Evolutionary conservation across 371 early-diverging fungal genomes (phyloP), one percentile per base, ranked within the genome.

Genomic region (Mucor racemosus): DNA sequence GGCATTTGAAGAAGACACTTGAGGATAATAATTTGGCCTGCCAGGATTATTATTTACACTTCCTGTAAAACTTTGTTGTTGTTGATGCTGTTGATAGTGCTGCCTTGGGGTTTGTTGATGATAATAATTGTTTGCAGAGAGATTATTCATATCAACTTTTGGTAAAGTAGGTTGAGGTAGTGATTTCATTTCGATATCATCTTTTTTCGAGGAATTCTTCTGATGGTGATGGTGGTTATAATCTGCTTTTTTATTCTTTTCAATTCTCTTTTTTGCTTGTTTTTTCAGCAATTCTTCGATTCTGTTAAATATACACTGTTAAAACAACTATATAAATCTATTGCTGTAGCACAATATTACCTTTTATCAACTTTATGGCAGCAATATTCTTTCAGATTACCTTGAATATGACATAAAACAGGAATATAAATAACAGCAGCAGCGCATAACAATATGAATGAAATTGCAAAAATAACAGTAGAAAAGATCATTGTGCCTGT

Each of bases 351-450:
- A 61, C 5, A 54, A n/a, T 21, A 5, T 69, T 77, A 86, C 89
- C 96, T 80, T 73, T 96, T 96, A 75, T 95, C 95, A 19, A 95
- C 90, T 76, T 92, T 93, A 79, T 94, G 93, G 66, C 94, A 94
- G 65, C 93, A 92, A 67, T 91, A 96, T 75, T 96, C 96, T 76
- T 96, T 96, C 44, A 96, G 79, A 67, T 95, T 96, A 34, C 96
- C 96, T 50, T 84, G 89, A 62, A 96, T 93, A 62, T 87, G 85
- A 68, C 86, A 90, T 34, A 94, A 74, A 38, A 96, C 75, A 15
- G 95, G 95, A 46, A 96, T 81, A 73, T 96, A 96, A 38, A 94
- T 62, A 36, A 93, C 58, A 31, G 82, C 80, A 5, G 95, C 95
- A 33, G 82, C 58, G 26, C 92, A 74, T 6, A 91, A 81, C 38